Evolutionary conservation across 2,329 filamentous ascomycete genomes (phyloP).

Genomic region (Colletotrichum graminicola): DNA sequence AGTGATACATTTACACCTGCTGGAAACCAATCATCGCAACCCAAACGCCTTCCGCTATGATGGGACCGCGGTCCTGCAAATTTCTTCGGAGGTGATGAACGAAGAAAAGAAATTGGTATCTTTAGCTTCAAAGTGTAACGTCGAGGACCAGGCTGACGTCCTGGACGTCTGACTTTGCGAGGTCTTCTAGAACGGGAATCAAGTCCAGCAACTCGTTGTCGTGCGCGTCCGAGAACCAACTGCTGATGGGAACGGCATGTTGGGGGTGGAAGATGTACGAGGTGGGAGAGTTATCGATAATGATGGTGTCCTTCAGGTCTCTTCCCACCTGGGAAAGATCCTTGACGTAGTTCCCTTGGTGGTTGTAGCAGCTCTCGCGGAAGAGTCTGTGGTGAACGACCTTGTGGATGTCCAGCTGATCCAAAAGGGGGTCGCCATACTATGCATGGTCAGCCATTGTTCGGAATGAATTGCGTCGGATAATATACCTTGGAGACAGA

Average conservation of each 20-base stretch:
- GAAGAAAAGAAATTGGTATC: constrained; percentile 48
- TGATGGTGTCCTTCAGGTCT: constrained; percentile 96
- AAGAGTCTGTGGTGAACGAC: constrained; percentile 97
- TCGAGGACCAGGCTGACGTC: constrained; percentile 98
- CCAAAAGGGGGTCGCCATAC: constrained; percentile 96
- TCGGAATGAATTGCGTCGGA: constrained; percentile 42
- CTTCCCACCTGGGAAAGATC: constrained; percentile 97
- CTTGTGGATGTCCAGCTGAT: constrained; percentile 96
- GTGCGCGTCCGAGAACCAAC: constrained; percentile 99
- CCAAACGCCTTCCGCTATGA: constrained; percentile 70
- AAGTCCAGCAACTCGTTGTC: constrained; percentile 98
- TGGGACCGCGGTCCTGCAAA: constrained; percentile 47
- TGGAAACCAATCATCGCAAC: constrained; percentile 60
- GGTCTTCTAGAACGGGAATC: constrained; percentile 97
- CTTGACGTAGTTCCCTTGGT: constrained; percentile 99
- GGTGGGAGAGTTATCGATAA: constrained; percentile 99
- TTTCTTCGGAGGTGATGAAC: constrained; percentile 46
- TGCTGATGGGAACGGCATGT: constrained; percentile 98
- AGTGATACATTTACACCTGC: constrained; percentile 63
- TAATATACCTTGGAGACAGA: constrained; percentile 91
- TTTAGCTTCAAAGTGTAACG: constrained; percentile 75
- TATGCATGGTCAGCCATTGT: constrained; percentile 52
- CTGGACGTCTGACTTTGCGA: constrained; percentile 87
- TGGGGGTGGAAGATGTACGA: constrained; percentile 99
- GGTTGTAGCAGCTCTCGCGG: constrained; percentile 98